Evolutionary conservation across 139 green algal species (phyloP).

Genomic region (Chlamydomonas incerta): DNA sequence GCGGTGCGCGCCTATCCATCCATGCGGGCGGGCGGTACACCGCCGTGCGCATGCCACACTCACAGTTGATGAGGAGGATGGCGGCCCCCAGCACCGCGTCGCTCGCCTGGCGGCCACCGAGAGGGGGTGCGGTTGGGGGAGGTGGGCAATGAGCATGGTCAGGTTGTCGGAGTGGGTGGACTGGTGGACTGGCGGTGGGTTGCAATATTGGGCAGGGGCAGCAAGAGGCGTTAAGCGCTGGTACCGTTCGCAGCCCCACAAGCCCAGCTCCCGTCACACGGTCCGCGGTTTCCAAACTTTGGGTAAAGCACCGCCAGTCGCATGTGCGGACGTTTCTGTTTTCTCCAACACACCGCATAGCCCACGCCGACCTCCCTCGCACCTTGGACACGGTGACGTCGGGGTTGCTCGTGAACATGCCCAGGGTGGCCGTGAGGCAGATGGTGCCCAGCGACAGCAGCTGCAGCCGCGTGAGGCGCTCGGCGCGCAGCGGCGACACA

Average conservation of each 20-base stretch:
- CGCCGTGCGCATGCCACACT: too few relatives aligned
- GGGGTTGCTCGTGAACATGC: constrained; percentile 14
- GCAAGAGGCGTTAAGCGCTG: too few relatives aligned
- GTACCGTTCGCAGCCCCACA: too few relatives aligned
- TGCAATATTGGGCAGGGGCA: too few relatives aligned
- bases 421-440: constrained; percentile 9
- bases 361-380: background rate
- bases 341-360: background rate
- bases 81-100: background rate
- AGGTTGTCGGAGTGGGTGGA: background rate
- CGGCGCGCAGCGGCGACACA: background rate
- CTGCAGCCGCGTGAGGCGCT: constrained; percentile 3
- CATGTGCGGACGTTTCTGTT: too few relatives aligned
- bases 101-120: background rate
- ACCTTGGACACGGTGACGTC: background rate
- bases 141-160: background rate
- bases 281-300: too few relatives aligned
- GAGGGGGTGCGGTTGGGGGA: background rate
- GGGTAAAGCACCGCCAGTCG: too few relatives aligned
- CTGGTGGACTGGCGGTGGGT: background rate
- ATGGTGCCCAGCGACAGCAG: constrained; percentile 6
- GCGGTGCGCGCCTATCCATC: too few relatives aligned
- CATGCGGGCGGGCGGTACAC: too few relatives aligned
- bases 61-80: constrained; percentile 12
- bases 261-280: too few relatives aligned